phyloP scores from a whole-genome alignment of 2,329 filamentous ascomycete species.

The Sclerotiophoma versabilis region DNA sequence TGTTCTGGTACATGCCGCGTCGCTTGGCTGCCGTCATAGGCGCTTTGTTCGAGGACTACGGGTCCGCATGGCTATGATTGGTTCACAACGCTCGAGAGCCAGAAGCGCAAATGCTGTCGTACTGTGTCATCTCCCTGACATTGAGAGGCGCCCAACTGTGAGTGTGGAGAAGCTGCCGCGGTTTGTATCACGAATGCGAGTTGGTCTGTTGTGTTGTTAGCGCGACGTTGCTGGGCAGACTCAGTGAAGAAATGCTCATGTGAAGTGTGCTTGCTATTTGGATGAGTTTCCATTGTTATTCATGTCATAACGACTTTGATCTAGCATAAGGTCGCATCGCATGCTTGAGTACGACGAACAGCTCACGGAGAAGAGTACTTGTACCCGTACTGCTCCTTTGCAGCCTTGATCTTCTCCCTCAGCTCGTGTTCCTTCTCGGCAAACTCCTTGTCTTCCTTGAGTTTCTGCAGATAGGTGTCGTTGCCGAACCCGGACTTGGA shows the following conservation, averaged over 20 bases:
- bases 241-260: too few species aligned
- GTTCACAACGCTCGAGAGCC: slow-evolving; percentile 18
- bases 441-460: slow-evolving; percentile 58
- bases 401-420: slow-evolving; percentile 47
- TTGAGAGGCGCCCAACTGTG: neutral
- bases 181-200: too few species aligned
- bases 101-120: slow-evolving; percentile 13
- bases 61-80: slow-evolving; percentile 32
- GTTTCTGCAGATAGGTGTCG: slow-evolving; percentile 47
- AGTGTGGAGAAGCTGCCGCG: too few species aligned
- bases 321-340: too few species aligned
- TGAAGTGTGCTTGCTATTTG: too few species aligned
- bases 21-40: slow-evolving; percentile 41
- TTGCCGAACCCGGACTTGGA: slow-evolving; percentile 52
- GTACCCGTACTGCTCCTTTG: slow-evolving; percentile 57
- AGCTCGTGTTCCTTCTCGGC: slow-evolving; percentile 55
- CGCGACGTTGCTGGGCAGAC: too few species aligned
- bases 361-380: slow-evolving; percentile 50
- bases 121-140: neutral
- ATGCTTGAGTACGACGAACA: neutral
- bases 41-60: slow-evolving; percentile 22
- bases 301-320: too few species aligned
- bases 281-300: too few species aligned
- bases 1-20: slow-evolving; percentile 27
- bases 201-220: too few species aligned